phyloP scores from a whole-genome alignment of 371 early-diverging fungal species.

The Syncephalastrum monosporum region DNA sequence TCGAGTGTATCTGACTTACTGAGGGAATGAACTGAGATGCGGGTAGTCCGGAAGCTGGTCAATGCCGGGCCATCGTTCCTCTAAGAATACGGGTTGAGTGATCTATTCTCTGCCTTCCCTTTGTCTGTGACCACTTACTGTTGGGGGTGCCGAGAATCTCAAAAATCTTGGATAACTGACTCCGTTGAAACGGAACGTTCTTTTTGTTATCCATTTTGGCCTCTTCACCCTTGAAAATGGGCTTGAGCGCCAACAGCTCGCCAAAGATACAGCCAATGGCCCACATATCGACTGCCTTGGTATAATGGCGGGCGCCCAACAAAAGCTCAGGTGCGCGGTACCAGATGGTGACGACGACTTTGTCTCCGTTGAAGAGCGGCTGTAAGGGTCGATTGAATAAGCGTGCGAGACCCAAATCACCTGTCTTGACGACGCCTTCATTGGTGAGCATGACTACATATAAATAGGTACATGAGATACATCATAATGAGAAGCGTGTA shows the following conservation, averaged over 20 bases:
- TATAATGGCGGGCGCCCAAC: constrained; percentile 90
- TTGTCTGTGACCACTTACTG: constrained; percentile 69
- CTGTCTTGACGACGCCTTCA: constrained; percentile 87
- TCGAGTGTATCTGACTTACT: constrained; percentile 37
- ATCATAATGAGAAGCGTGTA: neutral
- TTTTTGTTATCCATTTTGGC: constrained; percentile 89
- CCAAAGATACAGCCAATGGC: constrained; percentile 96
- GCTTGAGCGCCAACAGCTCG: constrained; percentile 83
- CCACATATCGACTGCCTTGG: constrained; percentile 94
- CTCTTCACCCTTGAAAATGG: constrained; percentile 95
- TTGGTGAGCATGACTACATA: constrained; percentile 73
- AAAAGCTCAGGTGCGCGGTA: constrained; percentile 96
- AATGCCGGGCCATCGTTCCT: constrained; percentile 77
- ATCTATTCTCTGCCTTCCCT: constrained; percentile 13
- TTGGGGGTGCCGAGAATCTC: constrained; percentile 89
- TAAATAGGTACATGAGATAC: neutral
- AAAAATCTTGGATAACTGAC: constrained; percentile 87
- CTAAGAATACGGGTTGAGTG: constrained; percentile 33
- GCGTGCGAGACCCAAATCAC: constrained; percentile 91
- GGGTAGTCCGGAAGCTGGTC: constrained; percentile 73
- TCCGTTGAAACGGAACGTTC: constrained; percentile 86
- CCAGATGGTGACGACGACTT: constrained; percentile 98
- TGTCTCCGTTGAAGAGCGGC: constrained; percentile 85
- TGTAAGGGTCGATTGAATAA: constrained; percentile 79
- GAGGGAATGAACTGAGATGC: constrained; percentile 54